Evolutionary conservation across 768 basidiomycete species (phyloP).

Genomic region (Collybia nuda): DNA sequence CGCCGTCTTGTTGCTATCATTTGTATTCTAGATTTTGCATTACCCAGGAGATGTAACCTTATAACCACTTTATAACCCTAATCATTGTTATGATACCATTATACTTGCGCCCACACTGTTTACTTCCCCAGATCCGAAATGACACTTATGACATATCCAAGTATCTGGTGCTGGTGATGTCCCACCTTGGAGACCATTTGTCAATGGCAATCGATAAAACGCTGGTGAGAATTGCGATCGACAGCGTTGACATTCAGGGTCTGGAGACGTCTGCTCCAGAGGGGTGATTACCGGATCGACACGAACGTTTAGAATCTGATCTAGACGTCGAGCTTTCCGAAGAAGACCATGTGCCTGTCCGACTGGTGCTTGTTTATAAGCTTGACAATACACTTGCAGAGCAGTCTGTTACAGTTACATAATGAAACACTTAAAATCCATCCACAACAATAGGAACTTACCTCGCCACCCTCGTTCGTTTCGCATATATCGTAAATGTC

Average conservation of each 20-base stretch:
- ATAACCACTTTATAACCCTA: slow-evolving; percentile 31
- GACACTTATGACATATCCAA: slow-evolving; percentile 49
- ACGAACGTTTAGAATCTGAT: slow-evolving; percentile 60
- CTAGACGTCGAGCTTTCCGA: slow-evolving; percentile 86
- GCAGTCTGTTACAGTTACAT: slow-evolving; percentile 59
- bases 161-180: slow-evolving; percentile 5
- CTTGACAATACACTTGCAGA: slow-evolving; percentile 81
- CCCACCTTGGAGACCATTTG: slow-evolving; percentile 3
- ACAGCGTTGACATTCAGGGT: slow-evolving; percentile 60
- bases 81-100: slow-evolving; percentile 32
- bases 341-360: slow-evolving; percentile 80
- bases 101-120: slow-evolving; percentile 21
- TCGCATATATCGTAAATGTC: slow-evolving; percentile 85
- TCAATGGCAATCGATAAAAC: slow-evolving; percentile 48
- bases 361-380: slow-evolving; percentile 79
- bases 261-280: slow-evolving; percentile 20
- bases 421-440: slow-evolving; percentile 1
- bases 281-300: slow-evolving; percentile 30
- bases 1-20: slow-evolving; percentile 15
- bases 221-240: slow-evolving; percentile 71
- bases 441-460: slow-evolving; percentile 30
- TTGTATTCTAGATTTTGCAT: slow-evolving; percentile 20
- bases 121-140: slow-evolving; percentile 34
- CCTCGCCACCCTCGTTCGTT: slow-evolving; percentile 79
- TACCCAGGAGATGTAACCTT: slow-evolving; percentile 38